phyloP scores from a whole-genome alignment of 768 basidiomycete species.

The Leucocoprinus leucothites region DNA sequence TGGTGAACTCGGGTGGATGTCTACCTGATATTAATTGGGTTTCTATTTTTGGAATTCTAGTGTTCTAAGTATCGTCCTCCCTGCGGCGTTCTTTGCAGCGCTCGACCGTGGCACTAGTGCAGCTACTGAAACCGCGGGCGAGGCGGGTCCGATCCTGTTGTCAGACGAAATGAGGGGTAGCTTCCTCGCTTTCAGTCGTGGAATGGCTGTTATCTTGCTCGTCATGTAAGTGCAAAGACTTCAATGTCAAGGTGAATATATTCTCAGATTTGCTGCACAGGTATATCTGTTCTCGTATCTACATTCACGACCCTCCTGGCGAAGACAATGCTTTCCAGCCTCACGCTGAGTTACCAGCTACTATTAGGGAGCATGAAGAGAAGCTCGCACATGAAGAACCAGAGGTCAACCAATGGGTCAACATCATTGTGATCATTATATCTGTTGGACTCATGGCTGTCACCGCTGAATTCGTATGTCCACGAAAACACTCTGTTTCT shows the following conservation, averaged over 20 bases:
- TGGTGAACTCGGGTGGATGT: background rate
- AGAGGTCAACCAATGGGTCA: conserved; percentile 61
- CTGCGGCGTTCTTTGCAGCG: conserved; percentile 67
- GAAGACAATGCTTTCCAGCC: conserved; percentile 41
- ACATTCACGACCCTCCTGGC: conserved; percentile 69
- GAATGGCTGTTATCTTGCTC: conserved; percentile 60
- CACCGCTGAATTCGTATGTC: conserved; percentile 68
- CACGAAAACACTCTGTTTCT: background rate
- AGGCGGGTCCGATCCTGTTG: conserved; percentile 24
- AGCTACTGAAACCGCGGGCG: conserved; percentile 11
- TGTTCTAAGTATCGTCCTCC: conserved; percentile 60
- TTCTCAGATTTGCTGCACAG: conserved; percentile 25
- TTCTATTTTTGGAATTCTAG: conserved; percentile 26
- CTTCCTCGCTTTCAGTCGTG: conserved; percentile 64
- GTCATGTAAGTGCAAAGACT: conserved; percentile 40
- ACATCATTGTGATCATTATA: conserved; percentile 46
- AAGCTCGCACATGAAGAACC: conserved; percentile 40
- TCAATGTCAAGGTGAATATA: background rate
- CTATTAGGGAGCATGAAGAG: conserved; percentile 37
- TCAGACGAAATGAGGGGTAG: conserved; percentile 40
- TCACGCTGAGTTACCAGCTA: conserved; percentile 42
- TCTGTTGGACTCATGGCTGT: conserved; percentile 61
- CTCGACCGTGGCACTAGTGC: conserved; percentile 26
- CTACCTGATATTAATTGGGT: background rate
- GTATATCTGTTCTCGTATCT: conserved; percentile 66